Evolutionary conservation across 2,329 filamentous ascomycete genomes (phyloP), one percentile per base, ranked within the genome.

Genomic region (Falciphora oryzae): DNA sequence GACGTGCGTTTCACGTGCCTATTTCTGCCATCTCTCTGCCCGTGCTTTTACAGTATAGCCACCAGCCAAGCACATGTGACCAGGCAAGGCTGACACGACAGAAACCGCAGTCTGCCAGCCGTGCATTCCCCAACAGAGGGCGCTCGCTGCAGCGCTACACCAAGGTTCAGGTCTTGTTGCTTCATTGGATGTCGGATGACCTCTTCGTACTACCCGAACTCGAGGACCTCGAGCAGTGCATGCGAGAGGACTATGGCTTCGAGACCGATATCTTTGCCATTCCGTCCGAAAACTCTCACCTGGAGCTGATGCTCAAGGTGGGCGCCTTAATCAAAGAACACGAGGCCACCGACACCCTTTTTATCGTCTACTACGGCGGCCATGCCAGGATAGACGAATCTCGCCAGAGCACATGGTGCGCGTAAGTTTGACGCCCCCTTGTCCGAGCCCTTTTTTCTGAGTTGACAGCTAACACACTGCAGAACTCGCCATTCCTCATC

Each of bases 361-460:
- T 86, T 67, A 71, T 86, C 11, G 74, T 86, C 22, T 87, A 86
- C 70, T 86, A 87, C 64, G 84, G 83, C 14, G 84, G 84, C 0
- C 84, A 87, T 71, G 84, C 84, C 3, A 80, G 80, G 67, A 86
- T 86, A 65, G 84, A 86, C 65, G 82, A 85, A 66, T 83, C 83
- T 28, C 77, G 83, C 62, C 83, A 86, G 69, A 86, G 83, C 71
- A 85, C 83, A 10, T 86, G 84, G 83, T 86, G 83, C 70, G 83
- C 83, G 77, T 83, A 75, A 76, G 80, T 64, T 10, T 11, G 61
- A 44, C 7, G 38, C 11, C 38, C 38, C 38, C 38, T 44, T 5
- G 31, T 16, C 38, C 32, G 13, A 62, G 6, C 10, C 27, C 28
- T 32, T 38, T 14, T 28, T 25, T 25, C 3, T 64, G 14, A 27